Percentiles rank a stretch among this genome's conserved stretches.
phyloP scores from a whole-genome alignment of 208 protist genomes.

The Leishmania martiniquensis region DNA sequence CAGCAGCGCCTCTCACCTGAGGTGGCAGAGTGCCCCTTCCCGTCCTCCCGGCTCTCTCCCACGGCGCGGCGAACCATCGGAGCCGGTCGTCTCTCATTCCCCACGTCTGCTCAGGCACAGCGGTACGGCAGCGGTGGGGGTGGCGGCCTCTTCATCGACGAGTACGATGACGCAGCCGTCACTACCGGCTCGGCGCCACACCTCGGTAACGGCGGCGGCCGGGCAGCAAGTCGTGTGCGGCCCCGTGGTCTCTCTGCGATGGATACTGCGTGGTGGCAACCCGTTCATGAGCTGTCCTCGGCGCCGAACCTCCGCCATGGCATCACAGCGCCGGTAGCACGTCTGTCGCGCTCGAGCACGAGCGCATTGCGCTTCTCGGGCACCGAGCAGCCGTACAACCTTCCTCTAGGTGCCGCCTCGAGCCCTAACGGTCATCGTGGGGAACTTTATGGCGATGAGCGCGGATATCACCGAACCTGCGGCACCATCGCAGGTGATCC shows the following conservation, averaged over 20 bases:
- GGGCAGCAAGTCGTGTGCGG: slow-evolving; percentile 41
- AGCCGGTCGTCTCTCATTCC: background rate
- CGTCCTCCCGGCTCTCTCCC: background rate
- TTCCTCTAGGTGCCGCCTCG: background rate
- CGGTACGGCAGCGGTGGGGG: background rate
- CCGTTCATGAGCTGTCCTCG: slow-evolving; percentile 14
- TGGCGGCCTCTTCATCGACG: slow-evolving; percentile 44
- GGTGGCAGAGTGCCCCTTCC: background rate
- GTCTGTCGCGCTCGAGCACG: background rate
- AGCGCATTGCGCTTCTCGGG: slow-evolving; percentile 2
- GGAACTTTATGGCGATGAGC: background rate
- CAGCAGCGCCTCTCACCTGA: background rate
- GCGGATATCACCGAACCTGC: background rate
- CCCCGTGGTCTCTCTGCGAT: slow-evolving; percentile 51
- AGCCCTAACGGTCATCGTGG: background rate
- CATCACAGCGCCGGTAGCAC: background rate
- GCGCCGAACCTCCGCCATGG: background rate
- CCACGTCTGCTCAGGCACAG: background rate
- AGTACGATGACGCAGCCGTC: slow-evolving; percentile 43
- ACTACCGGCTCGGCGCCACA: background rate
- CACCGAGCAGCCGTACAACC: slow-evolving; percentile 7
- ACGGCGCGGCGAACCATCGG: slow-evolving; percentile 6
- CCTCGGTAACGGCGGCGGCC: background rate
- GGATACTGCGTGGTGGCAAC: slow-evolving; percentile 45
- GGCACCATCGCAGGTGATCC: background rate